Evolutionary conservation across 495 filamentous ascomycete genomes (phyloP).

Genomic region (Beverwykella pulmonaria): DNA sequence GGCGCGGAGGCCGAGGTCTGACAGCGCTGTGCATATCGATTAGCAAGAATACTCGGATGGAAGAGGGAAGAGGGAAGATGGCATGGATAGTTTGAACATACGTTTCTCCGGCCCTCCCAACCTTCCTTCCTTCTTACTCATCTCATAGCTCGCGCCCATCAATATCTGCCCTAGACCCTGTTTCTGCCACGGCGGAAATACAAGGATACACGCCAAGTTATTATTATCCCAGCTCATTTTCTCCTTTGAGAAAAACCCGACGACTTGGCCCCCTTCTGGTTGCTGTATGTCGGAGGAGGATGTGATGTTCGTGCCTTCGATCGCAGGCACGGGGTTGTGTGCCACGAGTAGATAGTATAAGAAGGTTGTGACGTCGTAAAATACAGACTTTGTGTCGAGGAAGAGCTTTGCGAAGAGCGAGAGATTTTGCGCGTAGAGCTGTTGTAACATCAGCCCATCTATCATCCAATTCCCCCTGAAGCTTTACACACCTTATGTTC

Average conservation of each 20-base stretch:
- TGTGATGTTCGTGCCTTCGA: background rate
- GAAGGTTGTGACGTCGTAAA: slow-evolving; percentile 94
- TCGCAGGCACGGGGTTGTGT: slow-evolving; percentile 52
- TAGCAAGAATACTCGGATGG: background rate
- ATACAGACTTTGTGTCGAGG: slow-evolving; percentile 96
- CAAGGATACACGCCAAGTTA: slow-evolving; percentile 93
- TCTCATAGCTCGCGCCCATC: slow-evolving; percentile 91
- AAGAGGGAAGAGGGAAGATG: too few species aligned
- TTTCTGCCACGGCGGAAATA: slow-evolving; percentile 94
- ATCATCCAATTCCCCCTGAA: background rate
- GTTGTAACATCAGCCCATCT: background rate
- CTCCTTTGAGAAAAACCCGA: slow-evolving; percentile 98
- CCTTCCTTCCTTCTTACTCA: slow-evolving; percentile 80
- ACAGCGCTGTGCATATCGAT: slow-evolving; percentile 57
- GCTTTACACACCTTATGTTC: slow-evolving; percentile 64
- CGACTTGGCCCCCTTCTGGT: slow-evolving; percentile 57
- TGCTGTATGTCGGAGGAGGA: background rate
- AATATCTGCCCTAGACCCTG: slow-evolving; percentile 85
- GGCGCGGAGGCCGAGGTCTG: slow-evolving; percentile 75
- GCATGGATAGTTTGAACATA: too few species aligned
- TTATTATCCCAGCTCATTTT: slow-evolving; percentile 99
- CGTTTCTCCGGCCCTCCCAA: slow-evolving; percentile 91
- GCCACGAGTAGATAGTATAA: slow-evolving; percentile 88
- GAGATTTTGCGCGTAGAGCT: slow-evolving; percentile 89
- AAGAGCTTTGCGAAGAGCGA: slow-evolving; percentile 98